Conservation (phyloP, 1,284 basidiomycete species). For the Baeospora myosura region DNA sequence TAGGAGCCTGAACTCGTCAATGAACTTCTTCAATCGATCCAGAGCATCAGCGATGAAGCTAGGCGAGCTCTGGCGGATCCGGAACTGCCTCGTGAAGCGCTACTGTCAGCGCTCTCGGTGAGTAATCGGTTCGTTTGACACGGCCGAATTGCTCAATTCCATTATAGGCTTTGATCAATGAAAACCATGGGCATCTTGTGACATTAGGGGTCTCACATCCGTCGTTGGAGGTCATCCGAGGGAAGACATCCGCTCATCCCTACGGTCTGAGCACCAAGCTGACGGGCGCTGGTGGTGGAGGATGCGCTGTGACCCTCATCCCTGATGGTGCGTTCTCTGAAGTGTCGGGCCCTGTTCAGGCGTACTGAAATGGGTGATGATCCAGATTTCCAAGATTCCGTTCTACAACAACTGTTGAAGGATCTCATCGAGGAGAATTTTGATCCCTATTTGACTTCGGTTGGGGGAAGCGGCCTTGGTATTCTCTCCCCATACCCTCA, state of each 20-base stretch:
- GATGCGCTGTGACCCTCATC: slow-evolving; percentile 92
- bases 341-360: too few species aligned
- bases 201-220: slow-evolving; percentile 93
- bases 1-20: slow-evolving; percentile 78
- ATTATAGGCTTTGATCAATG: slow-evolving; percentile 66
- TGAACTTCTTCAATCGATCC: slow-evolving; percentile 70
- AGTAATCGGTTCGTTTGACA: slow-evolving; percentile 18
- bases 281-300: slow-evolving; percentile 98
- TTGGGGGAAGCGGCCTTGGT: slow-evolving; percentile 90
- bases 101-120: slow-evolving; percentile 58
- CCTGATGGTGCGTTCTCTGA: slow-evolving; percentile 73
- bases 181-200: slow-evolving; percentile 86
- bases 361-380: not conserved
- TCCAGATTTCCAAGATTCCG: slow-evolving; percentile 56
- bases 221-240: slow-evolving; percentile 76
- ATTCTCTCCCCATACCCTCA: slow-evolving; percentile 64
- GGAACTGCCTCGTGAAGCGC: slow-evolving; percentile 53
- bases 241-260: slow-evolving; percentile 55
- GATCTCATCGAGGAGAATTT: slow-evolving; percentile 64
- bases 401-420: slow-evolving; percentile 50
- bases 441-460: slow-evolving; percentile 83
- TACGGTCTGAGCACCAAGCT: slow-evolving; percentile 88
- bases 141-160: slow-evolving; percentile 2
- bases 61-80: slow-evolving; percentile 68
- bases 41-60: slow-evolving; percentile 78